phyloP scores from a whole-genome alignment of 371 early-diverging fungal species.

The Paramicrosporidium saccamoebae region DNA sequence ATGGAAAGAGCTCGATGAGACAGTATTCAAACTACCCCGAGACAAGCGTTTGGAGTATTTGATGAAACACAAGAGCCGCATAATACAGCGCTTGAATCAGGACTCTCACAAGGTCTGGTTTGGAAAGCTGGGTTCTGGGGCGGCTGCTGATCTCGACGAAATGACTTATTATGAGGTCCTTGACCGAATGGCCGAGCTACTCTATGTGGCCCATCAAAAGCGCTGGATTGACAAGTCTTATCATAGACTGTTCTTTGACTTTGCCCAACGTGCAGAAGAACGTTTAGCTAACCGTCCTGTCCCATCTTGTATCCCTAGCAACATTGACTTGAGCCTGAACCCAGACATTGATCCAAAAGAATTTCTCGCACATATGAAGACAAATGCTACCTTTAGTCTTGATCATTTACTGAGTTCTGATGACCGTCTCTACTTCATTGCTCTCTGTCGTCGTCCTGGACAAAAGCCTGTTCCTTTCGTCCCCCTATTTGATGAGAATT shows the following conservation, averaged over 20 bases:
- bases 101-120: conserved; percentile 61
- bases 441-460: conserved; percentile 35
- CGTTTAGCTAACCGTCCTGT: conserved; percentile 47
- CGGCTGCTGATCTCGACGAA: conserved; percentile 34
- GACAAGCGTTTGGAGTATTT: conserved; percentile 52
- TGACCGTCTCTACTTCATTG: conserved; percentile 59
- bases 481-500: conserved; percentile 59
- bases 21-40: conserved; percentile 47
- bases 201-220: conserved; percentile 34
- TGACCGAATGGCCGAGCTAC: conserved; percentile 37
- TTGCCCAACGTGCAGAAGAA: conserved; percentile 58
- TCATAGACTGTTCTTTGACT: conserved; percentile 52
- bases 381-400: no score
- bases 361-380: no score
- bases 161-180: conserved; percentile 80
- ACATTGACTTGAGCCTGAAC: no score
- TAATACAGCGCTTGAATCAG: conserved; percentile 55
- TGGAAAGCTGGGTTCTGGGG: conserved; percentile 42
- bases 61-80: conserved; percentile 55
- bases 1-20: conserved; percentile 83
- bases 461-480: conserved; percentile 78
- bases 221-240: conserved; percentile 62
- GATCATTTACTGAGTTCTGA: conserved; percentile 52
- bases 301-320: no score
- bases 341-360: no score